Evolutionary conservation across 1,284 basidiomycete genomes (phyloP), one percentile per base, ranked within the genome.

Genomic region (Pseudozyma tsukubaensis): DNA sequence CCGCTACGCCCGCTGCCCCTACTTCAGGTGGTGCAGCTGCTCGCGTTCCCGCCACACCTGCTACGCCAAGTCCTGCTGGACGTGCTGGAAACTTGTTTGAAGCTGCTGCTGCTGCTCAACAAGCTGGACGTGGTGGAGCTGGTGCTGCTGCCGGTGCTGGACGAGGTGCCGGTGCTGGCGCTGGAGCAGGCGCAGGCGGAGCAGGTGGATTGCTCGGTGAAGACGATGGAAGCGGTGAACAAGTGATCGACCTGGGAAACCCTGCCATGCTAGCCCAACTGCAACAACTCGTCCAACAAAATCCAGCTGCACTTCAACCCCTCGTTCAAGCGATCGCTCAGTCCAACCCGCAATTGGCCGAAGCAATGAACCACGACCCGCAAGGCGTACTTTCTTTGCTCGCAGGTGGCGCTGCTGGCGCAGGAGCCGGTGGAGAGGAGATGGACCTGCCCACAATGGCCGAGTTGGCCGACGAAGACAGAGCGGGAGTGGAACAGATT

Each of bases 1-100:
- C 73, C 55, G 67, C 83, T 87, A 87, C 89, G 43, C 71, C 82
- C 87, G 87, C 89, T 63, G 81, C 86, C 24, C 84, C 84, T 10
- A 67, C 85, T 34, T 83, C 86, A 39, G 80, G 86, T 42, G 80
- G 86, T 44, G 75, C 83, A 24, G 72, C 80, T 59, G 85, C 85
- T 10, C 69, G 85, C 12, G 68, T 76, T 8, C 77, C 82, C 3
- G 64, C 70, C 21, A 66, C 78, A 1, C 72, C 75, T 4, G 71
- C 78, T 21, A 67, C 72, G 21, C 69, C 69, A 50, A 64, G 45
- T 40, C 65, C 76, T 3, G 74, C 77, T 12, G 69, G 61, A 14
- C 62, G 73, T n/a, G 72, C 79, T 0, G 84, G 84, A 35, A 86
- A 85, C 75, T 76, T 85, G 40, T 86, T 86, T 57, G 85, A 86